A percentile compares a stretch with the other conserved stretches of the same genome.
These are phyloP conservation scores for Carex scoparia DNA, from an alignment of 176 grass and related monocot species.

Conservation along the genomic window DNA sequence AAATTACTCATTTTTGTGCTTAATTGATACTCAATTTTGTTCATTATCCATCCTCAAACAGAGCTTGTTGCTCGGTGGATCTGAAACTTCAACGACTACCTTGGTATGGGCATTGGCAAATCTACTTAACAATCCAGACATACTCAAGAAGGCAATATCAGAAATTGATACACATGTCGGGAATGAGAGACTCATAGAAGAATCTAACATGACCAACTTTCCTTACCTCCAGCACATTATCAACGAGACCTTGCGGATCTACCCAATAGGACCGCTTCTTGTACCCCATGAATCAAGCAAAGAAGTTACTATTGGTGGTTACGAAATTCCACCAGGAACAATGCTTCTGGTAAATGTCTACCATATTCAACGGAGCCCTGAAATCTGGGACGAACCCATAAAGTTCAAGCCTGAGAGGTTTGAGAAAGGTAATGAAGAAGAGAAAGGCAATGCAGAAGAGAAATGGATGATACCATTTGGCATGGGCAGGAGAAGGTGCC, in stretches of 20 bases:
- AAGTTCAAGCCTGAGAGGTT: slow-evolving; percentile 36
- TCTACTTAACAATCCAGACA: slow-evolving; percentile 15
- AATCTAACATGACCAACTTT: slow-evolving; percentile 8
- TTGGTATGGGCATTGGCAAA: slow-evolving; percentile 4
- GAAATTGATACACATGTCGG: slow-evolving; percentile 12
- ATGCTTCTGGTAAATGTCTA: slow-evolving; percentile 25
- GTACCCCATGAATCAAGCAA: slow-evolving; percentile 4
- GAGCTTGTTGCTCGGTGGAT: slow-evolving; percentile 16
- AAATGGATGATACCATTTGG: slow-evolving; percentile 38
- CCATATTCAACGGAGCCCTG: neutral
- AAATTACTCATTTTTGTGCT: no score
- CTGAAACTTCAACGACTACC: neutral
- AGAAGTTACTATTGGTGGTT: neutral
- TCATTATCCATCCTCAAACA: neutral
- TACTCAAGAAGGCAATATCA: neutral
- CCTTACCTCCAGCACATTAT: slow-evolving; percentile 12
- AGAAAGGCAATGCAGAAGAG: neutral
- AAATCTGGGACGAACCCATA: slow-evolving; percentile 15
- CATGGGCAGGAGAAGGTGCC: slow-evolving; percentile 28
- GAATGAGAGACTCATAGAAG: slow-evolving; percentile 16
- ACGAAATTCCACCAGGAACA: neutral
- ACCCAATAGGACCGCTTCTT: neutral
- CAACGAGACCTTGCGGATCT: neutral
- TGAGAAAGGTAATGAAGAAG: neutral
- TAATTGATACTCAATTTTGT: neutral